Evolutionary conservation across 768 basidiomycete genomes (phyloP), one percentile per base, ranked within the genome.

Genomic region (Suillus discolor): DNA sequence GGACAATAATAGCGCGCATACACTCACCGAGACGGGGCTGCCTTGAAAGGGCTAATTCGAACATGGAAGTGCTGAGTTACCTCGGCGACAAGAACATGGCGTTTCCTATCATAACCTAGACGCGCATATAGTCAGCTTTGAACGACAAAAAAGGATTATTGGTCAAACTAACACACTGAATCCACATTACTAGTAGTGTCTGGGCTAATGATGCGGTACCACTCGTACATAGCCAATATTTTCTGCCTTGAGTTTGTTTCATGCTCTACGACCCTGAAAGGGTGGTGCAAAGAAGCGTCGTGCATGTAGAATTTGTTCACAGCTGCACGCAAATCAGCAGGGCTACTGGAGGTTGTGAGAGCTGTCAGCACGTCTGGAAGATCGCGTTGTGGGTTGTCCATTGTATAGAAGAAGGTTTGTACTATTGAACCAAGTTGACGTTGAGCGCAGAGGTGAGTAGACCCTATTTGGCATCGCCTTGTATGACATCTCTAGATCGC

Each of bases 171-270:
- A 64, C 63, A 57, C 36, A 85, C 78, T 55, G 71, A 77, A n/a
- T 80, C 77, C 5, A 85, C 77, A n/a, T 76, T 68, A 23, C 83
- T 70, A 20, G 81, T 76, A 36, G 84, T 78, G 16, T 71, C 69
- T 1, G 87, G 87, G 12, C 85, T 87, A 70, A 90, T 70, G 28
- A 88, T 77, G 47, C 87, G 84, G 71, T 88, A 87, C 85, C 86
- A 88, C 85, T 87, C 86, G 68, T 84, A 87, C 28, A 89, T 80
- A 8, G 81, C 83, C 31, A 88, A 75, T 15, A 89, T 75, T 9
- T 73, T 73, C 6, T 85, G 81, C 60, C 87, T 79, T 16, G 87
- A 88, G 60, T 80, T 78, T 15, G 79, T 76, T 0, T 76, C 80
- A 5, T 82, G 74, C 3, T 71, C 62, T 16, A 90, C 82, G 49